Percentiles rank a stretch among this genome's conserved stretches.
Evolutionary conservation across 768 basidiomycete genomes (phyloP).

Genomic region (Trametes sanguinea): DNA sequence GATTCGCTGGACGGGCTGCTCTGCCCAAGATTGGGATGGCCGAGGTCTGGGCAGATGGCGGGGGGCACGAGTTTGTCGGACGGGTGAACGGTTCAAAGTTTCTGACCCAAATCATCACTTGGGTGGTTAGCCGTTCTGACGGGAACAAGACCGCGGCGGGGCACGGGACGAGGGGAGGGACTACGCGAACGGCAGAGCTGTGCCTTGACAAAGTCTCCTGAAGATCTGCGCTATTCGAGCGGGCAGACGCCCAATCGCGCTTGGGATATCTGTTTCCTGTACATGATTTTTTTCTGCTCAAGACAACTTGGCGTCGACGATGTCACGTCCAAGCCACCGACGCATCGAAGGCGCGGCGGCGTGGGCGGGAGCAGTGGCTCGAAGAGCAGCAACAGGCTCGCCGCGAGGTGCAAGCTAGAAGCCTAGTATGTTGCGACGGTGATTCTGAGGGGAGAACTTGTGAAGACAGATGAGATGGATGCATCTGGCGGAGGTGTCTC

Average conservation of each 20-base stretch:
- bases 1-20: not conserved
- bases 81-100: conserved; percentile 3
- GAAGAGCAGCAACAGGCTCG: too few species aligned
- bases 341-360: not conserved
- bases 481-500: not conserved
- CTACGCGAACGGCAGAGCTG: not conserved
- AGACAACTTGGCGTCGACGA: not conserved
- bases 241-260: not conserved
- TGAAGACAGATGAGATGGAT: conserved; percentile 1
- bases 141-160: not conserved
- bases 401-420: too few species aligned
- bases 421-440: too few species aligned
- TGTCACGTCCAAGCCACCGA: not conserved
- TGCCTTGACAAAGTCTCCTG: not conserved
- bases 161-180: not conserved
- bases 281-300: too few species aligned
- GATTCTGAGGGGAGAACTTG: not conserved
- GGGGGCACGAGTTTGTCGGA: conserved; percentile 1
- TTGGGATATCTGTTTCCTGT: not conserved
- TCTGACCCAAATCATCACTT: not conserved
- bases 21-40: not conserved
- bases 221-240: not conserved
- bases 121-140: not conserved
- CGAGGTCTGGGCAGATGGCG: not conserved
- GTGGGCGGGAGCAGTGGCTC: not conserved